Conservation (phyloP, 805 yeast species). For the Pichia rugopelliculosa region DNA sequence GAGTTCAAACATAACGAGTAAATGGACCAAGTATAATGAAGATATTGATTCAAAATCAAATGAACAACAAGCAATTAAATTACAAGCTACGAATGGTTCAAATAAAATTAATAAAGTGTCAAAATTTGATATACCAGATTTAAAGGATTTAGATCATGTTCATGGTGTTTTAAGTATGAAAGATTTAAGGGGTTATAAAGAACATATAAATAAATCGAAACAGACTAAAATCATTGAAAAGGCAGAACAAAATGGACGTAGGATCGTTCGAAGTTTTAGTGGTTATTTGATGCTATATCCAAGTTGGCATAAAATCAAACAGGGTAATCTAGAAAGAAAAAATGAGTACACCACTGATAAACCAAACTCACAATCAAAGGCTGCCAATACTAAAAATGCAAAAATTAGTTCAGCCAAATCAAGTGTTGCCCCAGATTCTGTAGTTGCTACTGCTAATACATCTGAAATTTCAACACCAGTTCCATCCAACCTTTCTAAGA, state of each 20-base stretch:
- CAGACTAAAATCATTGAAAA: conserved; percentile 14
- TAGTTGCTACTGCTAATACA: background rate
- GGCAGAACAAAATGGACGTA: conserved; percentile 9
- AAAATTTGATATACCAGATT: conserved; percentile 1
- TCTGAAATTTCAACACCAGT: background rate
- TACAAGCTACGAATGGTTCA: conserved; percentile 9
- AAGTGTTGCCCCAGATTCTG: background rate
- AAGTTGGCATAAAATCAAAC: conserved; percentile 16
- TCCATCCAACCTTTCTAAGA: background rate
- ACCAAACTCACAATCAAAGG: background rate
- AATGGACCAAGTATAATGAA: conserved; percentile 8
- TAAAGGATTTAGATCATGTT: conserved; percentile 13
- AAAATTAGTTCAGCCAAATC: background rate
- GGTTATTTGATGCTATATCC: conserved; percentile 21
- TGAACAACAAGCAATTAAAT: background rate
- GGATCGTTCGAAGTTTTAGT: conserved; percentile 21
- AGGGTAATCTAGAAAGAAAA: conserved; percentile 2
- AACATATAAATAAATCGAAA: conserved; percentile 1
- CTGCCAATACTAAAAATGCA: background rate
- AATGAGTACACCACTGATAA: background rate
- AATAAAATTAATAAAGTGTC: conserved; percentile 13
- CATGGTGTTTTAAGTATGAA: conserved; percentile 5
- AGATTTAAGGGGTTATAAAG: conserved; percentile 9
- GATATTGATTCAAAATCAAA: background rate
- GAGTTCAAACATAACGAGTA: conserved; percentile 8